Conservation (phyloP, 306 rosid genomes). For the Cyclanthera cordifolia region DNA sequence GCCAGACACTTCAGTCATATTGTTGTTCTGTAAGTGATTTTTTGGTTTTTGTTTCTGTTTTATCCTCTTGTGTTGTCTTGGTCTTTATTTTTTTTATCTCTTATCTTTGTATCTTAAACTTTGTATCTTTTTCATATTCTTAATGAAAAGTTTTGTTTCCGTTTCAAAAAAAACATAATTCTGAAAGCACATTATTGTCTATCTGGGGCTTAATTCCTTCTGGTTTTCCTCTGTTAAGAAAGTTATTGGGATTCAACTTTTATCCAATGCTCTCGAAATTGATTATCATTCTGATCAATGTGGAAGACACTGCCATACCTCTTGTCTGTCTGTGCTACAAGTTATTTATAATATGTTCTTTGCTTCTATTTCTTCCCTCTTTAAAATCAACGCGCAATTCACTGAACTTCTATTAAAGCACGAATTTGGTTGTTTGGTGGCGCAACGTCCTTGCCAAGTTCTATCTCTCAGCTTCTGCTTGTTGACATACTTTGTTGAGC, state of each 20-base stretch:
- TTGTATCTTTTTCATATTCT: too few species aligned
- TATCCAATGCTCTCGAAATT: neutral
- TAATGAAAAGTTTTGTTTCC: too few species aligned
- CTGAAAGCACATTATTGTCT: neutral
- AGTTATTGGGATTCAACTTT: neutral
- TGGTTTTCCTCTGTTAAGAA: conserved; percentile 11
- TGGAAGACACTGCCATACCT: neutral
- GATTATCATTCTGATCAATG: neutral
- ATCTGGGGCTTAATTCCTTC: neutral
- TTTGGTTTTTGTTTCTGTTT: too few species aligned
- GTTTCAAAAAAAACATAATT: too few species aligned
- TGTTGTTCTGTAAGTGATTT: too few species aligned
- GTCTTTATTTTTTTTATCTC: too few species aligned
- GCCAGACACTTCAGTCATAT: too few species aligned
- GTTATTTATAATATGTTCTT: neutral
- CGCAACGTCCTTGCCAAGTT: neutral
- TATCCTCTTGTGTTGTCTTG: too few species aligned
- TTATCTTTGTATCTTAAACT: too few species aligned
- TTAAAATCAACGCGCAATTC: neutral
- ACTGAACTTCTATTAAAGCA: neutral
- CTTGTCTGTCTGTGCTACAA: neutral
- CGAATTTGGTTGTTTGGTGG: conserved; percentile 1
- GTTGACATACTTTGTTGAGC: conserved; percentile 13
- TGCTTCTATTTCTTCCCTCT: neutral
- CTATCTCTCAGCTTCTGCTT: neutral